Base-by-base conservation (phyloP, 768 basidiomycete genomes). In the Coprinopsis cinerea region DNA sequence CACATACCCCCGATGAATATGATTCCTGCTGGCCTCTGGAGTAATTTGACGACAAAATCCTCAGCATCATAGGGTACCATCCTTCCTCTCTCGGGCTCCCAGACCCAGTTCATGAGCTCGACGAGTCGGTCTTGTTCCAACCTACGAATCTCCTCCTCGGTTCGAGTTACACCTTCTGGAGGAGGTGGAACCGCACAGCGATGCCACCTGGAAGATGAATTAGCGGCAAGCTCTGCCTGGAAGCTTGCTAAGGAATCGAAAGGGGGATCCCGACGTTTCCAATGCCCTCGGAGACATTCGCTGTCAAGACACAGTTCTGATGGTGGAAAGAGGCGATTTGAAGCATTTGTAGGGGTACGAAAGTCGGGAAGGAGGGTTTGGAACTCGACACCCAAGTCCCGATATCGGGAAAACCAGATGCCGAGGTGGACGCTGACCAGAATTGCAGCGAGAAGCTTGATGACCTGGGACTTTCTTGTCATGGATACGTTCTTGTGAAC, bases 101-200 rank as follows among this genome's bases (percentile, higher is more conserved):
- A 59, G 3, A 59, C 57, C 47, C 52, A 59, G 28, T 56, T 59
- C 48, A 54, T 51, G n/a, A 48, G 18, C 23, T 54, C 53, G 17
- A 59, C 28, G 27, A 59, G 13, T 30, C 57, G 37, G 35, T 56
- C 26, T 23, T 56, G 41, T 32, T 58, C 53, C 11, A 49, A 24
- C 15, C 40, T 39, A 20, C 46, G 26, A 20, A 15, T 46, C 42
- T 55, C 57, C 13, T 47, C 54, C 14, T 26, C 32, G 34, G 23
- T 37, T 1, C 18, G 28, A 40, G 26, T 48, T 52, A 30, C 48
- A 17, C 24, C 56, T 40, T 17, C 11, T 22, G 43, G 10, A 4
- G 50, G 36, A 15, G 22, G 23, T 5, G 15, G 4, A 18, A 43
- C 34, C 3, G 28, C 27, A 36, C 44, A 51, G 20, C 18, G 26